Base-by-base conservation (phyloP, 768 basidiomycete species). In the Tulasnella sp. region DNA sequence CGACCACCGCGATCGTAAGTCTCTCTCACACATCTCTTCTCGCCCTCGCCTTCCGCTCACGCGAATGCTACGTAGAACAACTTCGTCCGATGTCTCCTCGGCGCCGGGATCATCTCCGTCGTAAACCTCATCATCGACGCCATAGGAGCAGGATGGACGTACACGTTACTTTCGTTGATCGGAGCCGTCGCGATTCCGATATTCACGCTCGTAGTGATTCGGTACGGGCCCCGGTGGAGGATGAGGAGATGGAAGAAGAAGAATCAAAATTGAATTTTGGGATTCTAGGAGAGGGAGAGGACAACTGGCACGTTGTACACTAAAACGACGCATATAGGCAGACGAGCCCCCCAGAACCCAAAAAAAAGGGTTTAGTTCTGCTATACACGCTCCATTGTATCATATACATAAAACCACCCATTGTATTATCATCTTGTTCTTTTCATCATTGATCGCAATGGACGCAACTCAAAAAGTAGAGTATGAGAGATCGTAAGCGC, bases 91-190 rank as follows among this genome's bases (percentile, higher is more conserved):
- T 91, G 91, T 80, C 84, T 85, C 2, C 78, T 91, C 64, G 88
- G 89, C 69, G 91, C 91, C 1, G 85, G 83, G 0, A 79, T 87
- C 42, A 89, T 92, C 11, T 89, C 91, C 3, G 84, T 90, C 25
- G 87, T 92, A 58, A 86, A 91, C 76, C 81, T 88, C 11, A 86
- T 92, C 31, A 82, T 91, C 45, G 84, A 85, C n/a, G 86, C 85
- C 1, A 83, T 93, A n/a, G 88, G 88, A 19, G 79, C 85, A 3
- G 91, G 91, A 4, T 93, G 90, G 90, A 88, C 91, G 3, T 93
- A 91, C 79, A 84, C 89, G 85, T 81, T 92, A 12, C 83, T 91
- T 25, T 86, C 84, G 3, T 86, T 86, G 3, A 80, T 91, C 39
- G 83, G 85, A 71, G 77, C 87, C 9, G 79, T 87, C 0, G 83